Conservation (phyloP, 257 asterid species). For the Solanum bulbocastanum region DNA sequence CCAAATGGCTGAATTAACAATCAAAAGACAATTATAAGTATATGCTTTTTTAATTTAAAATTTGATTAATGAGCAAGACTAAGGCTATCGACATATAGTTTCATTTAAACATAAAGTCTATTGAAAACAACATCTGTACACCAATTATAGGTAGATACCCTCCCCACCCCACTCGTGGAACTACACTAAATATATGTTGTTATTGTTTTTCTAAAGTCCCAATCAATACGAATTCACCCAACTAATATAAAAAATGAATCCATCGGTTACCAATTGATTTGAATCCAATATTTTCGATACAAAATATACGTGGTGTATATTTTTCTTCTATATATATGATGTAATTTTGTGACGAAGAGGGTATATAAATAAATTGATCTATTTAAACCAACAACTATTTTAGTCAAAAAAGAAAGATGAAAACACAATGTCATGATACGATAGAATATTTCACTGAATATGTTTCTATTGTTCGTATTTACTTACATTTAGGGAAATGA, state of each 20-base stretch:
- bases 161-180: too few species aligned
- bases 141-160: neutral
- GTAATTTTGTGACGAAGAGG: too few species aligned
- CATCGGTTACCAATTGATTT: too few species aligned
- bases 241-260: neutral
- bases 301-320: rapidly evolving
- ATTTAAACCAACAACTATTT: neutral
- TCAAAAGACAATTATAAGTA: neutral
- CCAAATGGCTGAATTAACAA: conserved; percentile 34
- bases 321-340: too few species aligned
- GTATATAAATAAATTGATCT: too few species aligned
- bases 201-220: neutral
- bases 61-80: neutral
- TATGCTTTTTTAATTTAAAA: neutral
- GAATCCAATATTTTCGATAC: neutral
- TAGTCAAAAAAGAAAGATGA: too few species aligned
- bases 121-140: too few species aligned
- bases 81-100: neutral
- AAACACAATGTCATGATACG: rapidly evolving
- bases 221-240: neutral
- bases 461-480: too few species aligned
- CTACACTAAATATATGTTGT: too few species aligned
- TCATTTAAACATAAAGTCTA: too few species aligned
- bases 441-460: rapidly evolving
- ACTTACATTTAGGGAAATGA: conserved; percentile 17